Evolutionary conservation across 83 land plant genomes (phyloP).

Genomic region (Picea mariana): DNA sequence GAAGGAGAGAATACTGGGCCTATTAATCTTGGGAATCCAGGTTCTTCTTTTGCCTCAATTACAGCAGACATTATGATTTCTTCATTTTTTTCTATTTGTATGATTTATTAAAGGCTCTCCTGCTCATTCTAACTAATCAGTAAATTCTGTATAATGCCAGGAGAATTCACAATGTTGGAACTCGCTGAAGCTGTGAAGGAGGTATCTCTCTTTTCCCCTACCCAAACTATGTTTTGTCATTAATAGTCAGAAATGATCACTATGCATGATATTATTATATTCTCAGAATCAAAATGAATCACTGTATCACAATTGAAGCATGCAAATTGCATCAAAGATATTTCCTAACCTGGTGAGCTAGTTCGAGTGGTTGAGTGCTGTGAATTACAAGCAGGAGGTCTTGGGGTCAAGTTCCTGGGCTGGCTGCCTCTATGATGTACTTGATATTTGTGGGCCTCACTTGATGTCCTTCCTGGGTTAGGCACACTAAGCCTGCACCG

Average conservation of each 20-base stretch:
- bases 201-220: slow-evolving; percentile 28
- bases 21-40: slow-evolving; percentile 46
- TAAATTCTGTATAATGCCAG: slow-evolving; percentile 32
- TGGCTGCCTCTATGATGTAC: too few species aligned
- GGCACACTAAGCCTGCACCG: too few species aligned
- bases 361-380: too few species aligned
- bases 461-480: too few species aligned
- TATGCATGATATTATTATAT: background rate
- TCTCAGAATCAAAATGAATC: background rate
- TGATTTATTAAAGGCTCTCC: background rate
- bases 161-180: slow-evolving; percentile 97
- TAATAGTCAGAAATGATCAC: background rate
- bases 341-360: background rate
- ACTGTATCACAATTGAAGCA: background rate
- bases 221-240: background rate
- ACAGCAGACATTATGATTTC: background rate
- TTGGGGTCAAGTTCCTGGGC: too few species aligned
- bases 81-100: background rate
- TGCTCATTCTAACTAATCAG: background rate
- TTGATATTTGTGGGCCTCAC: too few species aligned
- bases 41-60: slow-evolving; percentile 7
- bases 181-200: slow-evolving; percentile 94
- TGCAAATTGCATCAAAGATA: background rate
- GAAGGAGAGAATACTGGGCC: slow-evolving; percentile 41
- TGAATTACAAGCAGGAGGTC: too few species aligned